Conservation (phyloP, 768 basidiomycete species). For the Saitozyma podzolica region DNA sequence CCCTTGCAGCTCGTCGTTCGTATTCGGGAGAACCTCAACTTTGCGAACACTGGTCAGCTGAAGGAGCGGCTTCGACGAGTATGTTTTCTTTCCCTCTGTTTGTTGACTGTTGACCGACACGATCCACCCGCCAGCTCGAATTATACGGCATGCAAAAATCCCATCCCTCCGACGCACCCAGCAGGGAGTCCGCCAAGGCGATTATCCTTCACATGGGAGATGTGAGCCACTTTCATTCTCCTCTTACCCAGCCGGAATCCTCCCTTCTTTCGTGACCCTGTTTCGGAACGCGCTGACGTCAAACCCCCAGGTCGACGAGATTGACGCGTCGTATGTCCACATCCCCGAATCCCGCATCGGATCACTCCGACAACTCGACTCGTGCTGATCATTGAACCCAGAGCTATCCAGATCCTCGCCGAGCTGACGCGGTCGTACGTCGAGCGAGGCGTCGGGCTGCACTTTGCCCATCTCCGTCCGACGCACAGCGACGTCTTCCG, state of each 20-base stretch:
- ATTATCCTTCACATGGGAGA: constrained; percentile 93
- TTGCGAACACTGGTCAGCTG: constrained; percentile 92
- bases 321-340: constrained; percentile 76
- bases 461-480: constrained; percentile 51
- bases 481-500: constrained; percentile 42
- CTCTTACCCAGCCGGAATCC: neutral
- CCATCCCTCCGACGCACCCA: constrained; percentile 85
- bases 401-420: constrained; percentile 78
- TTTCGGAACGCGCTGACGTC: constrained; percentile 2
- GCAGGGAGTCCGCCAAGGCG: constrained; percentile 69
- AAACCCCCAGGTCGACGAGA: constrained; percentile 62
- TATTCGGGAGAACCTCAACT: constrained; percentile 86
- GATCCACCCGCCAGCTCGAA: constrained; percentile 64
- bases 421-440: constrained; percentile 77
- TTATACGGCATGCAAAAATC: constrained; percentile 75
- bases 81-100: constrained; percentile 40
- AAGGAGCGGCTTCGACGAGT: constrained; percentile 70
- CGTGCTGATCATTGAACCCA: constrained; percentile 43
- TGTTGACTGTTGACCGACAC: constrained; percentile 5
- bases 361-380: neutral
- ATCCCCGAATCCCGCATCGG: neutral
- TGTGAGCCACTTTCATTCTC: constrained; percentile 26
- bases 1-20: constrained; percentile 67
- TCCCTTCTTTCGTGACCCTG: neutral
- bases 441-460: constrained; percentile 56